Percentiles rank a stretch among this genome's conserved stretches.
These are phyloP conservation scores for Parsonsia alboflavescens DNA, from an alignment of 257 asterid species.

Conservation along the genomic window DNA sequence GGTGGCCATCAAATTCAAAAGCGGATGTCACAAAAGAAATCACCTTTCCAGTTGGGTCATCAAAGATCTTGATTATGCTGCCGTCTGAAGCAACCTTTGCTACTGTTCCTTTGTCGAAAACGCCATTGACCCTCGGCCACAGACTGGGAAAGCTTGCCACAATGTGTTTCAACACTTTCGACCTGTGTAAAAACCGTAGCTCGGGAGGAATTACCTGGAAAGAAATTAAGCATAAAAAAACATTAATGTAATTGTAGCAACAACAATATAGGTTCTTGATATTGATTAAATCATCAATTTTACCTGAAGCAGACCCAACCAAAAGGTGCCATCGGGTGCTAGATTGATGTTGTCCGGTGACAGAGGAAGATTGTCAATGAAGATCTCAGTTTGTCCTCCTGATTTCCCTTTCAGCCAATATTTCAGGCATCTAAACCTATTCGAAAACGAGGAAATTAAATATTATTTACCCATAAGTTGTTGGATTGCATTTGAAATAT, in stretches of 20 bases:
- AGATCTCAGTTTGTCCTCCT: constrained; percentile 45
- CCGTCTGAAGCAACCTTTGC: constrained; percentile 59
- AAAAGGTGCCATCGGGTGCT: constrained; percentile 69
- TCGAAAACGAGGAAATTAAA: not conserved
- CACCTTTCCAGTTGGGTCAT: constrained; percentile 60
- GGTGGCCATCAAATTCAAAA: constrained; percentile 54
- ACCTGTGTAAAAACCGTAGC: constrained; percentile 34
- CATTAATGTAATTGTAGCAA: not conserved
- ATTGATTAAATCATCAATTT: no score
- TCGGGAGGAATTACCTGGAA: constrained; percentile 31
- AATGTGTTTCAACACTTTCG: constrained; percentile 27
- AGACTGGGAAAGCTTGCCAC: constrained; percentile 23
- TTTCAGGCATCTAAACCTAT: constrained; percentile 59
- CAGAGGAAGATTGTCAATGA: constrained; percentile 53
- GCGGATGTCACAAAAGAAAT: constrained; percentile 61
- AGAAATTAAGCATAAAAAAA: no score
- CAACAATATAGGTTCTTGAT: no score
- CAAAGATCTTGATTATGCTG: constrained; percentile 38
- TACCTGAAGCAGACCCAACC: constrained; percentile 68
- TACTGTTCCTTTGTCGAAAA: constrained; percentile 34
- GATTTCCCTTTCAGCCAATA: constrained; percentile 53
- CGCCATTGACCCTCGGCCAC: constrained; percentile 5
- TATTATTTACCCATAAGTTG: no score
- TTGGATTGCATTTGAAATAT: not conserved
- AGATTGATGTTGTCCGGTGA: constrained; percentile 71